Base-by-base conservation (phyloP, 805 yeast species). In the Helenozyma baotianmanensis region DNA sequence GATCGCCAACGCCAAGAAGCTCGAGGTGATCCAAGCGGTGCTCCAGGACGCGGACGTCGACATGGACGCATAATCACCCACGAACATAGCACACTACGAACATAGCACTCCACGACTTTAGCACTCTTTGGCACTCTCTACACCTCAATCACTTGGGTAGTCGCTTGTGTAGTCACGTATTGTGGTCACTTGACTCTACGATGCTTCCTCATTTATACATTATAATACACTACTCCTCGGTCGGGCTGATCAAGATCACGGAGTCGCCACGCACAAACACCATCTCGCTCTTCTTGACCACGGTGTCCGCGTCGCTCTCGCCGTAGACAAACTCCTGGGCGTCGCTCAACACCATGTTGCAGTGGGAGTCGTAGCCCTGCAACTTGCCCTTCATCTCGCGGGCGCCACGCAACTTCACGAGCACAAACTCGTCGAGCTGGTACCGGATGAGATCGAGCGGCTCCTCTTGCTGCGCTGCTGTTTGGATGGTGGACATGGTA, bases 221-320 rank as follows among this genome's bases (percentile, higher is more conserved):
- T 17, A 17, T 17, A 17, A 8, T 17, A 17, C 19, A 17, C 7
- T 17, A 40, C 30, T 47, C 54, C 18, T 49, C 43, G 13, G 55
- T 40, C 12, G 72, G 70, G 33, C 82, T 78, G 33, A 92, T 80
- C 47, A 89, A 71, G 31, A 94, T 86, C 27, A 92, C 97, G 3
- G 94, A 80, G 61, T 92, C 98, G n/a, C 99, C 99, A 65, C 99
- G 80, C 11, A 92, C 89, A 62, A 90, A 90, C 26, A 92, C 79
- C 88, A 92, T 85, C 35, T 86, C 96, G 12, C 87, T 74, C 41
- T 72, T 71, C 51, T 79, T 82, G 13, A 62, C 64, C n/a, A 43
- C 49, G 2, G 64, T 62, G 28, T 69, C 71, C 19, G 58, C 53
- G 3, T 62, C 74, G n/a, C 40, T 48, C 3, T 69, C 74, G 23